phyloP scores from a whole-genome alignment of 805 yeast species.

The Myxozyma monticola region DNA sequence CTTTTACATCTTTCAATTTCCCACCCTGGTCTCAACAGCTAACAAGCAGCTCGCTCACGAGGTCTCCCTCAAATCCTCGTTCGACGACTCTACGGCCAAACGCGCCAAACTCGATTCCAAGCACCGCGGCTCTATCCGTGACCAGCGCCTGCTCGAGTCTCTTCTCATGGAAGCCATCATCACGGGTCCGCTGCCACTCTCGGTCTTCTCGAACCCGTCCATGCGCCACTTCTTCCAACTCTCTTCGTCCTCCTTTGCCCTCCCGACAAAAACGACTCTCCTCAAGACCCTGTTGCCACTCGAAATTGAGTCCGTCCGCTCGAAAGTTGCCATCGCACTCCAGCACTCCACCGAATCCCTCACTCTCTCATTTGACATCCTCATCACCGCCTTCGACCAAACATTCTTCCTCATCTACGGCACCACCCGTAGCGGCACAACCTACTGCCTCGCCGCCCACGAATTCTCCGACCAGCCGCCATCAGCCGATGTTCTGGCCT shows the following conservation, averaged over 20 bases:
- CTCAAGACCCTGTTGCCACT: constrained; percentile 13
- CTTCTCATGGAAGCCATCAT: constrained; percentile 19
- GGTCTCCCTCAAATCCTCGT: constrained; percentile 11
- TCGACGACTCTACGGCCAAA: constrained; percentile 7
- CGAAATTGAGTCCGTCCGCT: constrained; percentile 19
- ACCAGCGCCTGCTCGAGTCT: constrained; percentile 13
- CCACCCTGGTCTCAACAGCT: neutral
- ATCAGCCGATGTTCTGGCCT: constrained; percentile 15
- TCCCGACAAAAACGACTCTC: constrained; percentile 14
- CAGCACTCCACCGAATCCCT: constrained; percentile 18
- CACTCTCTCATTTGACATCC: constrained; percentile 26
- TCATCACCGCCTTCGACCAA: constrained; percentile 17
- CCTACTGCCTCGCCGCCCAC: constrained; percentile 20
- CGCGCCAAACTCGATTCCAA: constrained; percentile 7
- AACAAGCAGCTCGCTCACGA: constrained; percentile 21
- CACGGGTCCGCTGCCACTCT: constrained; percentile 5
- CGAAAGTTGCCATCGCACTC: constrained; percentile 7
- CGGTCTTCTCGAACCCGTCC: constrained; percentile 1
- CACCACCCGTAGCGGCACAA: constrained; percentile 21
- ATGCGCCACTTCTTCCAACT: constrained; percentile 8
- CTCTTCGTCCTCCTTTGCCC: constrained; percentile 7
- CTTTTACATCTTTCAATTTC: neutral
- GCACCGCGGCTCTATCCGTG: constrained; percentile 7
- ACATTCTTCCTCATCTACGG: constrained; percentile 18
- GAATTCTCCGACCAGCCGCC: constrained; percentile 13